Evolutionary conservation across 176 grass and related monocot species (phyloP).

Genomic region (Rhynchospora breviuscula): DNA sequence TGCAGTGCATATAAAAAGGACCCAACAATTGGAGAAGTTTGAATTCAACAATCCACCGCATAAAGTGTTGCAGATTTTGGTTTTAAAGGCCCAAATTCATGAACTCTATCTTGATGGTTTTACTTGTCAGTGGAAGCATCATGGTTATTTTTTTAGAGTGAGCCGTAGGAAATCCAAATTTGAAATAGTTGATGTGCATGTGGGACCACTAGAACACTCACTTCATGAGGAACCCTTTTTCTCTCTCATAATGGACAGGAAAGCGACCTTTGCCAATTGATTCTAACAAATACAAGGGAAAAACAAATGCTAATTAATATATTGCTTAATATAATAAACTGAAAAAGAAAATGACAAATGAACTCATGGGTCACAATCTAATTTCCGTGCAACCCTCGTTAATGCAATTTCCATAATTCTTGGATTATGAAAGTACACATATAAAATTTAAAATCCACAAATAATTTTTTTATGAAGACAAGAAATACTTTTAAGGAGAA

Average conservation of each 20-base stretch:
- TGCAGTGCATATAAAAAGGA: background rate
- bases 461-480: background rate
- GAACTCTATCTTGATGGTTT: too few relatives aligned
- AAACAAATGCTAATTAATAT: background rate
- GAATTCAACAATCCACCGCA: background rate
- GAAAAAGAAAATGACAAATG: too few relatives aligned
- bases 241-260: conserved; percentile 14
- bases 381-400: background rate
- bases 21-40: background rate
- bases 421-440: background rate
- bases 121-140: background rate
- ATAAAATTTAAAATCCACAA: background rate
- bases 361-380: background rate
- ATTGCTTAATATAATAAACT: background rate
- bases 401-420: background rate
- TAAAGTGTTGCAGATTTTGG: background rate
- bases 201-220: background rate
- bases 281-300: background rate
- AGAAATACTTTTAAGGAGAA: background rate
- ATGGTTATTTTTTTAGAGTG: background rate
- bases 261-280: conserved; percentile 8
- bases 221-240: background rate
- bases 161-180: background rate
- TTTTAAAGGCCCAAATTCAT: background rate
- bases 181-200: background rate